Base-by-base conservation (phyloP, 208 protist genomes). In the Crithidia expoeki region DNA sequence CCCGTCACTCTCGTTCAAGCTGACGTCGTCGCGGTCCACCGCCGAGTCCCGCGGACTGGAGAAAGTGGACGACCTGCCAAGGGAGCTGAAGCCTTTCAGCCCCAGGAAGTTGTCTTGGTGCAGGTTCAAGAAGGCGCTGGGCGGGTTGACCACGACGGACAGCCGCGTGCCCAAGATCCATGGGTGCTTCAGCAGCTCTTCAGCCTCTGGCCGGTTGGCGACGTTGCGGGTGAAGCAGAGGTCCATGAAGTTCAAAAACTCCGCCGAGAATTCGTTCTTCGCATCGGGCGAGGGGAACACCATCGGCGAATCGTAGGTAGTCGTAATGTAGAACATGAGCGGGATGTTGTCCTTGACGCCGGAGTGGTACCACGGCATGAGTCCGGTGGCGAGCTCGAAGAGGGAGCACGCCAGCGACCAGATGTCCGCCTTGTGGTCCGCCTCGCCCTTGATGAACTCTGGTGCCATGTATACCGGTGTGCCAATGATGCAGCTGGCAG, bases 391-490 rank as follows among this genome's bases (percentile, higher is more conserved):
- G 14, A 97, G 78, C 70, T 97, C 90, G 66, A 97, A 94, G n/a
- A 97, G 73, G 6, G 90, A 78, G 75, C 90, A 96, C 17, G 72
- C 93, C 81, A 95, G 87, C 2, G 89, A 89, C 91, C 93, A 97
- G 36, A 97, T 93, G 63, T 97, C 93, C 2, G 90, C 84, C 69
- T 93, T 94, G 69, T 93, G 87, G 69, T 79, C 73, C 4, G 74
- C 76, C 59, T 93, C 88, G 14, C 93, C 89, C 47, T 88, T 94
- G 69, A 97, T 97, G 57, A 94, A 74, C 68, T 97, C 93, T 6
- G 93, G 93, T 0, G 93, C 83, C 88, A 97, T 95, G 80, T 97
- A 97, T 14, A 91, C 83, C 21, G 93, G 93, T 3, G 93, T 97
- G 14, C 93, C 93, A 60, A 97, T 90, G 56, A 97, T 90, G 71